These are phyloP conservation scores for Alternaria sp. DNA, from an alignment of 2,329 filamentous ascomycete genomes.

Conservation along the genomic window DNA sequence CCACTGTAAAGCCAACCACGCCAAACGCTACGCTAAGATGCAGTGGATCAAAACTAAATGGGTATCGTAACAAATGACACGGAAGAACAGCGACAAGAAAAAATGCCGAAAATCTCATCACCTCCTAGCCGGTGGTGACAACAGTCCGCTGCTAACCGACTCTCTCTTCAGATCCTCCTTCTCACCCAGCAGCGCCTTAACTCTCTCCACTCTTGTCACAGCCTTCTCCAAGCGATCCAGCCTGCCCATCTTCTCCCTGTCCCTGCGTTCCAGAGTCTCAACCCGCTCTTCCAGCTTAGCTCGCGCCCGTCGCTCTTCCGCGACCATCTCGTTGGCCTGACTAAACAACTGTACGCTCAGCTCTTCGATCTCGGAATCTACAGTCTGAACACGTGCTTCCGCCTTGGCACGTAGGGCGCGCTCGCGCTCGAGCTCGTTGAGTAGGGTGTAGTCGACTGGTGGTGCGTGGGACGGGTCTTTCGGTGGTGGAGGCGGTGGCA, in stretches of 20 bases:
- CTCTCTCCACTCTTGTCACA: constrained; percentile 73
- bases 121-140: constrained; percentile 1
- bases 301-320: constrained; percentile 72
- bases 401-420: constrained; percentile 70
- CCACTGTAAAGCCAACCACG: not conserved
- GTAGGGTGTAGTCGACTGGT: constrained; percentile 56
- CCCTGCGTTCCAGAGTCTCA: constrained; percentile 70
- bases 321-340: constrained; percentile 89
- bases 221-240: constrained; percentile 75
- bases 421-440: constrained; percentile 70
- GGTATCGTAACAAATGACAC: constrained; percentile 7
- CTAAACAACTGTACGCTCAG: constrained; percentile 76
- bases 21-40: constrained; percentile 8
- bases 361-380: constrained; percentile 78
- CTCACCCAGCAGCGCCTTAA: constrained; percentile 63
- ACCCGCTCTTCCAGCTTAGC: constrained; percentile 75
- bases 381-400: constrained; percentile 70
- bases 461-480: constrained; percentile 5
- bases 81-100: not conserved
- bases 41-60: constrained; percentile 1
- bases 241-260: constrained; percentile 71
- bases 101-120: not conserved
- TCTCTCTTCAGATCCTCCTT: not conserved
- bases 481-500: constrained; percentile 40
- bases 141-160: not conserved